Base-by-base conservation (phyloP, 2,329 filamentous ascomycete species). In the Monosporascus cannonballus region DNA sequence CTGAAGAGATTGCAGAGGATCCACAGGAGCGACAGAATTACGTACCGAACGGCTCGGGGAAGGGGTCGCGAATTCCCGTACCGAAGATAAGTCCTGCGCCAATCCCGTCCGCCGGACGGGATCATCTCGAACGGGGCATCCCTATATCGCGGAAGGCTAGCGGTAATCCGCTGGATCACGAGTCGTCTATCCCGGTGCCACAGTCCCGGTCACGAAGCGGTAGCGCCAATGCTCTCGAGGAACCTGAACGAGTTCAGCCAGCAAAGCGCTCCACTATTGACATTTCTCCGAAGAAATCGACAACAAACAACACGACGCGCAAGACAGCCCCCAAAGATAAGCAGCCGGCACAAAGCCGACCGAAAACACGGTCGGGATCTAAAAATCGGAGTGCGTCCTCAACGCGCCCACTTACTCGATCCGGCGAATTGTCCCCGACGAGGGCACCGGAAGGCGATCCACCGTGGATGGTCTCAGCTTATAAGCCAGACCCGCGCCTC, bases 381-480 rank as follows among this genome's bases (percentile, higher is more conserved):
- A 69, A 69, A 57, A 73, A 56, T 68, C 76, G 56, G 69, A 76
- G 71, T 58, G 73, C 62, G 48, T 79, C 75, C 49, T 69, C 67
- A 54, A 84, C 79, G 36, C 78, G 84, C 15, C 85, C 86, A 20
- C 73, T 76, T 3, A 89, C 85, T 1, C 77, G 84, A 54, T 83
- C 82, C 6, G 84, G 84, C 20, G 81, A 81, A 53, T 59, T 78
- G 30, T 69, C 73, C 42, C 63, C 71, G 67, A 62, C 69, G 64
- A 69, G 90, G 65, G 82, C 85, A 42, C 92, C 92, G 1, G 94
- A 97, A 74, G 94, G 94, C 20, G 93, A 97, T 51, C 91, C 94
- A 9, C 94, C 94, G 49, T 99, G 94, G 94, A 82, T 97, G 71
- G 83, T 94, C 46, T 89, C 88, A 22, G 90, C 96, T 71, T 99